Percentiles rank a stretch among this genome's conserved stretches.
These are phyloP conservation scores for Cordyceps javanica DNA, from an alignment of 2,329 filamentous ascomycete species.

Conservation along the genomic window DNA sequence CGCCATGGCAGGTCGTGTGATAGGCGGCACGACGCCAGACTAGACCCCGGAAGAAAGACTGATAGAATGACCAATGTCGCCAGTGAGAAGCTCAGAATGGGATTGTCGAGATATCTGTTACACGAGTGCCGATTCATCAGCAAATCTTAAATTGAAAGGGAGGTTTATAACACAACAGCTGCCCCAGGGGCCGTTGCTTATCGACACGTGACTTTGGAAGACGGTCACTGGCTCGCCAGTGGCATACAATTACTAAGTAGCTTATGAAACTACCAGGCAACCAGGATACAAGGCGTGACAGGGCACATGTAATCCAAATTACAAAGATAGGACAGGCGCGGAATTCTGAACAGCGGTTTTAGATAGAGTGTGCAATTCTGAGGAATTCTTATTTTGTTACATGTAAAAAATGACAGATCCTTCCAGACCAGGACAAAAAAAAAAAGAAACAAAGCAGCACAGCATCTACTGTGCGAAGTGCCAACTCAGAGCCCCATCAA, in stretches of 20 bases:
- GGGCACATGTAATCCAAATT: no score
- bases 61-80: background rate
- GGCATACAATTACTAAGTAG: no score
- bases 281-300: no score
- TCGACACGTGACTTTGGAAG: slow-evolving; percentile 13
- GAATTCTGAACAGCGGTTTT: no score
- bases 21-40: background rate
- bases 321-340: no score
- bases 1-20: slow-evolving; percentile 23
- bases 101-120: background rate
- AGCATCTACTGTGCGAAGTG: background rate
- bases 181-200: slow-evolving; percentile 4
- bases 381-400: slow-evolving; percentile 2
- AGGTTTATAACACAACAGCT: background rate
- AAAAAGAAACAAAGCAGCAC: background rate
- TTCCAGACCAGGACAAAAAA: slow-evolving; percentile 5
- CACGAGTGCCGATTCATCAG: background rate
- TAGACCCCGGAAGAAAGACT: background rate
- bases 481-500: background rate
- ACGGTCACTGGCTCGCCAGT: no score
- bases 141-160: background rate
- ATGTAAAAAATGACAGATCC: slow-evolving; percentile 8
- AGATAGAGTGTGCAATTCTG: no score
- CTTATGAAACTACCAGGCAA: no score
- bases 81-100: background rate